Base-by-base conservation (phyloP, 1,284 basidiomycete species). In the Pseudomicrostroma phylloplanum region DNA sequence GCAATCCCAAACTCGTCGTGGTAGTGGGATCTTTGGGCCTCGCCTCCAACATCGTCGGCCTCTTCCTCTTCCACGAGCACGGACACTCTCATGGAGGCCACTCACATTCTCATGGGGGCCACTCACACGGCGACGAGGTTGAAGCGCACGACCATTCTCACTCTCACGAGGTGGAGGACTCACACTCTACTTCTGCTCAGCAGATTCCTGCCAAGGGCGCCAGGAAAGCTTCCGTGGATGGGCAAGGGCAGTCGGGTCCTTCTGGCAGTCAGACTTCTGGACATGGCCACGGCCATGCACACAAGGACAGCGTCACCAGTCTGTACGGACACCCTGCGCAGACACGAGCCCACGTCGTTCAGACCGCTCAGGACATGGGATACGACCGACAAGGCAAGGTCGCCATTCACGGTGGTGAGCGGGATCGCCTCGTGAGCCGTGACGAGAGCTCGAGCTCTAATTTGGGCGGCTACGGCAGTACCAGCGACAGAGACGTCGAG, bases 1-100 rank as follows among this genome's bases (percentile, higher is more conserved):
- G 92, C 88, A 76, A 90, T 61, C 77, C 96, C 1, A 86, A 85
- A 70, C 82, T 98, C 6, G 86, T 99, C 40, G 89, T 97, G 3
- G 81, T 94, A 26, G 94, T 99, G 30, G 96, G 96, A 17, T 87
- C 86, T 17, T 82, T 93, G 6, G 96, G 96, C 42, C 83, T 99
- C 7, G 85, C 88, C 0, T 94, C 91, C 43, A 99, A 99, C 77
- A 85, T 98, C 42, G 84, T 97, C 56, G 94, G 96, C 17, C 81
- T 99, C 26, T 89, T 94, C 82, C 83, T 98, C 62, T 98, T 98
- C 85, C 92, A 96, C 77, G 94, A 76, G 58, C 74, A 76, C 57
- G 70, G 67, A 17, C 76, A 77, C 43, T 62, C 67, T 11, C 74
- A 76, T 53, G 69, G 72, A 13, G 56, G 70, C 69, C 90, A 92